Percentiles rank a stretch among this genome's conserved stretches.
Evolutionary conservation across 495 filamentous ascomycete species (phyloP).

Genomic region (Platismatia glauca): DNA sequence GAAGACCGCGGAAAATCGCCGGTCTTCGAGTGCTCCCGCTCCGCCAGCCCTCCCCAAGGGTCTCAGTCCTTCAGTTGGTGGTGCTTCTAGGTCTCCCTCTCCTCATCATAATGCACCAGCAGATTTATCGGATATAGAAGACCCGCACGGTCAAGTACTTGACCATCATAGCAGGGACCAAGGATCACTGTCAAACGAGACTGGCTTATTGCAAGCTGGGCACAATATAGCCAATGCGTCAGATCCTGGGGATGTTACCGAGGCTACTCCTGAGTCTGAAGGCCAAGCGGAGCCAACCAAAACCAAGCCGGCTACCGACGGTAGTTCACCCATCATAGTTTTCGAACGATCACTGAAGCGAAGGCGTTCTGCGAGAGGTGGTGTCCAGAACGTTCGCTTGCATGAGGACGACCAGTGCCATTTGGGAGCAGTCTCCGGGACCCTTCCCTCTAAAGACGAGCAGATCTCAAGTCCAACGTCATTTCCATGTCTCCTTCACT

Average conservation of each 20-base stretch:
- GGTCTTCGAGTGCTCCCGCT: conserved; percentile 1
- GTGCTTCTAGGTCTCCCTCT: conserved; percentile 5
- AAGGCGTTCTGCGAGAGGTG: conserved; percentile 5
- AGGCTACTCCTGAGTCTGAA: conserved; percentile 11
- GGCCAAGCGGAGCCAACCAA: not conserved
- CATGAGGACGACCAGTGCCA: conserved; percentile 2
- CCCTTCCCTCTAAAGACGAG: conserved; percentile 21
- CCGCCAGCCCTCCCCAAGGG: conserved; percentile 7
- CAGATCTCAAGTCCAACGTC: conserved; percentile 17
- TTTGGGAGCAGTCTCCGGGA: not conserved
- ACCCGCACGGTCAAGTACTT: not conserved
- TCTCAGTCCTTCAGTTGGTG: not conserved
- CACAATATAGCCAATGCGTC: not conserved
- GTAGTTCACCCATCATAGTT: conserved; percentile 23
- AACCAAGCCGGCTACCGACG: not conserved
- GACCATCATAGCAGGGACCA: not conserved
- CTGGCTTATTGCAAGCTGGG: not conserved
- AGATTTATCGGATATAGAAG: not conserved
- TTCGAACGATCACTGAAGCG: conserved; percentile 25
- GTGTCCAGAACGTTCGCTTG: not conserved
- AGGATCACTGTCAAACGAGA: not conserved
- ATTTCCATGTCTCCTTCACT: not conserved
- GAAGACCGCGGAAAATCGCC: not conserved
- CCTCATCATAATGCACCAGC: not conserved
- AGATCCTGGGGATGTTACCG: conserved; percentile 8